phyloP scores from a whole-genome alignment of 2,329 filamentous ascomycete species.

The Trichoderma sp. region DNA sequence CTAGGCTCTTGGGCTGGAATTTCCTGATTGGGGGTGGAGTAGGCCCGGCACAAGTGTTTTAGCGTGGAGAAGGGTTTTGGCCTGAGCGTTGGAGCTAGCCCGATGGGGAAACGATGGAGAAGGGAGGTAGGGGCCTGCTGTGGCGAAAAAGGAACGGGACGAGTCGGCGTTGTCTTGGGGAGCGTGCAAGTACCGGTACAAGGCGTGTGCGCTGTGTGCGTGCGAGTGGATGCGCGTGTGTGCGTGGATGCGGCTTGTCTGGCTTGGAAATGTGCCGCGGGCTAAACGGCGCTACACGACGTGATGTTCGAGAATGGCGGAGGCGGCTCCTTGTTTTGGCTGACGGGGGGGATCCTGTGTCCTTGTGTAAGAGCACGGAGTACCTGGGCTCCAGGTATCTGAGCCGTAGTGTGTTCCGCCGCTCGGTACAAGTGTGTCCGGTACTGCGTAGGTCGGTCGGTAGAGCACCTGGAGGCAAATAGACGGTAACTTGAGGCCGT shows the following conservation, averaged over 20 bases:
- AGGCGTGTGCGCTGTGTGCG: neutral
- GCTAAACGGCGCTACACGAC: slow-evolving; percentile 6
- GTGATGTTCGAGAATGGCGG: slow-evolving; percentile 9
- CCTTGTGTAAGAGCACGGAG: neutral
- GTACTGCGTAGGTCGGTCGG: neutral
- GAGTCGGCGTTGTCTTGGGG: neutral
- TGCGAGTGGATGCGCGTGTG: neutral
- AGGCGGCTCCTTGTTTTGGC: neutral
- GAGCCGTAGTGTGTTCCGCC: neutral
- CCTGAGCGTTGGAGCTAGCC: slow-evolving; percentile 1
- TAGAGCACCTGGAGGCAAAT: neutral
- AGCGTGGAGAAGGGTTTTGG: slow-evolving; percentile 2
- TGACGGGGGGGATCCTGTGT: neutral
- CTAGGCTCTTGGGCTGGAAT: slow-evolving; percentile 19
- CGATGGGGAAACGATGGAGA: slow-evolving; percentile 14
- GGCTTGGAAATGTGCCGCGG: slow-evolving; percentile 5
- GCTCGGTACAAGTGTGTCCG: neutral
- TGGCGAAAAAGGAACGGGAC: slow-evolving; percentile 16
- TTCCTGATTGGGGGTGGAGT: slow-evolving; percentile 19
- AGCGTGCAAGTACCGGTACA: neutral
- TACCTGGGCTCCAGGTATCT: neutral
- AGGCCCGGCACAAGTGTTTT: slow-evolving; percentile 16
- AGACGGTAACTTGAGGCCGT: neutral
- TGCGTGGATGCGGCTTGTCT: neutral
- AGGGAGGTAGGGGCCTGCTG: neutral